Percentiles rank a stretch among this genome's conserved stretches.
Evolutionary conservation across 1,139 yeast species (phyloP).

Genomic region (Kodamaea anthophila): DNA sequence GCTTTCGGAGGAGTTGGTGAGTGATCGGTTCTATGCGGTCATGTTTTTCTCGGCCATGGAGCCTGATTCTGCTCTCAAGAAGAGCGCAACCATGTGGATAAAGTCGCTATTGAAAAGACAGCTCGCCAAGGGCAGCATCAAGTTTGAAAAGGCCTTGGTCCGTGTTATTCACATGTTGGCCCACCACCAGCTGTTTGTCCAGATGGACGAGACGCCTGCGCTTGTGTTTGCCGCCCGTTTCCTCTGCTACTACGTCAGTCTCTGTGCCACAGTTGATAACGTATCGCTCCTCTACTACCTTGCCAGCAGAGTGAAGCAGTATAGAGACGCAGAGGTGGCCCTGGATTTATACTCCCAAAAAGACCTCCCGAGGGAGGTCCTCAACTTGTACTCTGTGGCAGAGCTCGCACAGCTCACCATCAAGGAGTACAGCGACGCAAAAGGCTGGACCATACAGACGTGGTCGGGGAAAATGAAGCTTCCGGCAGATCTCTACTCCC

Average conservation of each 20-base stretch:
- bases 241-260: constrained; percentile 52
- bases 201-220: constrained; percentile 5
- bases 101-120: constrained; percentile 49
- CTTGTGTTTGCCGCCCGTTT: constrained; percentile 47
- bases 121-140: constrained; percentile 35
- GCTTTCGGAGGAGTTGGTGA: constrained; percentile 47
- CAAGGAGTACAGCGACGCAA: constrained; percentile 50
- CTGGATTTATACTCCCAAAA: constrained; percentile 27
- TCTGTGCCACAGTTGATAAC: constrained; percentile 61
- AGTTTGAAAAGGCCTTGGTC: constrained; percentile 59
- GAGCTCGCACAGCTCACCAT: constrained; percentile 69
- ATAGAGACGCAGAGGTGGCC: constrained; percentile 51
- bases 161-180: constrained; percentile 66
- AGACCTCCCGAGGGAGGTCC: constrained; percentile 20
- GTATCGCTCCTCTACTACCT: constrained; percentile 69
- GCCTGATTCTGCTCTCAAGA: constrained; percentile 46
- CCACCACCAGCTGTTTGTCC: constrained; percentile 61
- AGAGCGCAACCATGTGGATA: constrained; percentile 65
- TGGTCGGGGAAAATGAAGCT: constrained; percentile 77
- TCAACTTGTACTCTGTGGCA: constrained; percentile 57
- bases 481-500: constrained; percentile 58
- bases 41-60: constrained; percentile 75
- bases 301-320: constrained; percentile 76
- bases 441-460: constrained; percentile 65
- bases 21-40: constrained; percentile 62